Conservation (phyloP, 2,329 filamentous ascomycete genomes). For the Epichloe elymi region DNA sequence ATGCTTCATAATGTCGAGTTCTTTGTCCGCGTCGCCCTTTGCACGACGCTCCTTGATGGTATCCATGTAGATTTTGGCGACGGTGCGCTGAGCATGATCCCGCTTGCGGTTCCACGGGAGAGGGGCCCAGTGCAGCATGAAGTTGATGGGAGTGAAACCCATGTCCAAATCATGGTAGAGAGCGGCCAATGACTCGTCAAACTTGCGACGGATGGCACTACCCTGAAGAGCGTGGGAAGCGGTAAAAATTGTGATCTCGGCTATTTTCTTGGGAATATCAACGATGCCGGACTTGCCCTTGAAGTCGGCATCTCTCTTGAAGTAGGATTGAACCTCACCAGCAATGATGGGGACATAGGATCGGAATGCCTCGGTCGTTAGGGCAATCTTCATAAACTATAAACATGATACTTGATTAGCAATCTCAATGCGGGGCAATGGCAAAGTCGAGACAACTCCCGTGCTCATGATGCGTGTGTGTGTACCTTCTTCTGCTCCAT, state of each 20-base stretch:
- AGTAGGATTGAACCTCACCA: conserved; percentile 58
- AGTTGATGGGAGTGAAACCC: conserved; percentile 82
- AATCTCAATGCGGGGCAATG: background rate
- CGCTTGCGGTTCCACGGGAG: conserved; percentile 79
- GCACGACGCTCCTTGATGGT: conserved; percentile 62
- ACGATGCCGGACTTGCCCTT: conserved; percentile 54
- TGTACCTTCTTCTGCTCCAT: conserved; percentile 92
- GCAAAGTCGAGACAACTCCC: background rate
- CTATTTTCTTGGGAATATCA: conserved; percentile 63
- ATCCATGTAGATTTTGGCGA: conserved; percentile 70
- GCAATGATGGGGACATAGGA: conserved; percentile 69
- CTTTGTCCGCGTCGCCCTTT: conserved; percentile 33
- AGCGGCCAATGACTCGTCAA: conserved; percentile 67
- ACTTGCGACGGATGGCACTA: conserved; percentile 65
- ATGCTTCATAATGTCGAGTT: conserved; percentile 77
- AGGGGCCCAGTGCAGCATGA: conserved; percentile 78
- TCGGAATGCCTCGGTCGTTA: conserved; percentile 61
- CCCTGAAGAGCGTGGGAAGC: conserved; percentile 78
- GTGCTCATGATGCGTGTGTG: conserved; percentile 6
- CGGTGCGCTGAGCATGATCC: conserved; percentile 65
- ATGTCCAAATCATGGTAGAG: conserved; percentile 84
- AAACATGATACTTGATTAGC: background rate
- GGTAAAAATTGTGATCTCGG: conserved; percentile 82
- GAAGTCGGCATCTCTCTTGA: conserved; percentile 54
- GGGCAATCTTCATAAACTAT: conserved; percentile 68